These are phyloP conservation scores for Capsella rubella DNA, from an alignment of 441 rosid species.

Conservation along the genomic window DNA sequence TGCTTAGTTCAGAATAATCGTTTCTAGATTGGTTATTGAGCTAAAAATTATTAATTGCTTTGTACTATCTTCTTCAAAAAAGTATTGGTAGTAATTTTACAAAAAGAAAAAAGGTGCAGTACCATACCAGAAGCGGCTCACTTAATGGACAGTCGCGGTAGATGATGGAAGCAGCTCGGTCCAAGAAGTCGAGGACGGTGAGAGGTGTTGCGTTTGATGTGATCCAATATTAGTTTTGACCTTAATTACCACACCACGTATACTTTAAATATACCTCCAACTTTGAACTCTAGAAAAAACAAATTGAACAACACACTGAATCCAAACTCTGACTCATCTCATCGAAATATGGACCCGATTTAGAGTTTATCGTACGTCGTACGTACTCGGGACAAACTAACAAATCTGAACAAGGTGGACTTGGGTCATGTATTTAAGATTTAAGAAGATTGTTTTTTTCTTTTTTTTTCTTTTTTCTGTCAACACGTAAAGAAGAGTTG, in stretches of 20 bases:
- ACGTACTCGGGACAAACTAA: background rate
- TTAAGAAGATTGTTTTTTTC: no score
- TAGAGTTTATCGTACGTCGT: background rate
- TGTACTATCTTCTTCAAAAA: no score
- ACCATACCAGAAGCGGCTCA: no score
- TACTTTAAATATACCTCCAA: background rate
- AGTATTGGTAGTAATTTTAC: no score
- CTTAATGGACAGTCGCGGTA: constrained; percentile 48
- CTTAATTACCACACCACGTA: background rate
- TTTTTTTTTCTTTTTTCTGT: no score
- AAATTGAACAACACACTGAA: background rate
- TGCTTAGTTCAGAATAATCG: no score
- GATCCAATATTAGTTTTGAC: background rate
- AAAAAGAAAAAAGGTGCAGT: no score
- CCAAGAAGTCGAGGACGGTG: constrained; percentile 60
- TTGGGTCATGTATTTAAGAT: background rate
- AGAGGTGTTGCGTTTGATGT: constrained; percentile 54
- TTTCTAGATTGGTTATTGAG: no score
- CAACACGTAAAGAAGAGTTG: background rate
- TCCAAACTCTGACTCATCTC: background rate
- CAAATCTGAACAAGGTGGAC: background rate
- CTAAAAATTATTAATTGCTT: no score
- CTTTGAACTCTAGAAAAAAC: background rate
- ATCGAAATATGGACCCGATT: background rate
- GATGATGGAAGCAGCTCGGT: constrained; percentile 57